phyloP scores from a whole-genome alignment of 306 rosid genomes.

The Medicago ruthenica region DNA sequence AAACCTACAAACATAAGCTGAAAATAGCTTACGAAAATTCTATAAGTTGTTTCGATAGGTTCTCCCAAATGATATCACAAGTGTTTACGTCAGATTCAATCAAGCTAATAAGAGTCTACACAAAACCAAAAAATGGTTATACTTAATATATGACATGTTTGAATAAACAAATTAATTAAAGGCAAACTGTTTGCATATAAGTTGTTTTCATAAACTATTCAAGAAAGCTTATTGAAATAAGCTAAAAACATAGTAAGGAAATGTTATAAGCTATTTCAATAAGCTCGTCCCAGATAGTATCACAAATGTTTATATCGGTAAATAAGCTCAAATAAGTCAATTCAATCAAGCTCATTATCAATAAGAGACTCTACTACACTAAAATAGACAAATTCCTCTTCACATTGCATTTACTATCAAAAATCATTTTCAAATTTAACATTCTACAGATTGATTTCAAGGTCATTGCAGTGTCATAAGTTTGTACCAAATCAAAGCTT shows the following conservation, averaged over 20 bases:
- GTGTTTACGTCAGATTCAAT: not conserved
- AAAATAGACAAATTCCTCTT: slow-evolving; percentile 1
- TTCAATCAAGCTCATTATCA: not conserved
- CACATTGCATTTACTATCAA: slow-evolving; percentile 13
- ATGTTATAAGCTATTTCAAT: too few relatives aligned
- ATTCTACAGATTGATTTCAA: slow-evolving; percentile 11
- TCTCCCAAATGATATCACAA: not conserved
- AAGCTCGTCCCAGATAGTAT: too few relatives aligned
- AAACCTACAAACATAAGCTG: too few relatives aligned
- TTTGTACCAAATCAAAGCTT: slow-evolving; percentile 21
- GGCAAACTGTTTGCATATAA: too few relatives aligned
- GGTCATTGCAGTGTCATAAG: not conserved
- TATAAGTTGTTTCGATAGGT: too few relatives aligned
- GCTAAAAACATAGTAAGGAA: too few relatives aligned
- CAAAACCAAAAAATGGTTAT: too few relatives aligned
- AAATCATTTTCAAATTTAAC: slow-evolving; percentile 16
- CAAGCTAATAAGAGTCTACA: slow-evolving; percentile 1
- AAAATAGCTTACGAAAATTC: too few relatives aligned
- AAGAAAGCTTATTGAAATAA: too few relatives aligned
- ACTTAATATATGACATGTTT: too few relatives aligned
- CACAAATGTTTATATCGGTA: not conserved
- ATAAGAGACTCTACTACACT: slow-evolving; percentile 5
- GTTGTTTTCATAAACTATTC: too few relatives aligned
- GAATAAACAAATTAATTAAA: too few relatives aligned
- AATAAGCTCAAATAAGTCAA: not conserved